phyloP scores from a whole-genome alignment of 345 rosid genomes.

The Salix koriyanagi region DNA sequence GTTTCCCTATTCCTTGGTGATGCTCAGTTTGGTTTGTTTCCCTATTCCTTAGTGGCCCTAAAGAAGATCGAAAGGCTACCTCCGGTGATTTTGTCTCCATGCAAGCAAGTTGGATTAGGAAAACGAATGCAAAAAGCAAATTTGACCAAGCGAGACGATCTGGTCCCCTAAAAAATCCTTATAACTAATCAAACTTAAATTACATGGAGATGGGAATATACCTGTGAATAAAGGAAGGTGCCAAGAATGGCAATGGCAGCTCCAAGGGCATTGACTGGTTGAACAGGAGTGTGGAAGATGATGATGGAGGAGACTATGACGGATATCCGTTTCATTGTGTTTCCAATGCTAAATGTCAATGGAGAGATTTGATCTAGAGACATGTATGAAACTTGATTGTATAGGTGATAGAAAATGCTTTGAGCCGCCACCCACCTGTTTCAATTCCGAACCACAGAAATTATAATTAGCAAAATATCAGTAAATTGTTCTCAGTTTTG shows the following conservation, averaged over 20 bases:
- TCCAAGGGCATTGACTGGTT: constrained; percentile 86
- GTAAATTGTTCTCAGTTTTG: not conserved
- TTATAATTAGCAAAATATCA: not conserved
- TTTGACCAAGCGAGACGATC: not conserved
- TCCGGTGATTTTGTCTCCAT: constrained; percentile 15
- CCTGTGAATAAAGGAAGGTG: constrained; percentile 98
- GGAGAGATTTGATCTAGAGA: constrained; percentile 94
- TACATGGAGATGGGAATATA: constrained; percentile 22
- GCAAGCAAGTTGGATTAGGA: constrained; percentile 17
- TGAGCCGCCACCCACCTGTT: constrained; percentile 95
- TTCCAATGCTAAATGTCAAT: constrained; percentile 91
- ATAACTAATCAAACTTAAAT: not conserved
- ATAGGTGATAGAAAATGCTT: constrained; percentile 95
- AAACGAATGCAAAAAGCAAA: not conserved
- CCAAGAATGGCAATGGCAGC: constrained; percentile 95
- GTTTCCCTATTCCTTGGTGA: too few species aligned
- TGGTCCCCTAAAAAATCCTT: constrained; percentile 9
- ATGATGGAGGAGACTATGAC: constrained; percentile 96
- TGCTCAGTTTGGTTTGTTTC: too few species aligned
- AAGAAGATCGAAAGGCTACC: constrained; percentile 10
- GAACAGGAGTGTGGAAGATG: constrained; percentile 95
- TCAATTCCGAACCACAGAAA: constrained; percentile 20
- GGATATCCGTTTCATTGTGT: constrained; percentile 95
- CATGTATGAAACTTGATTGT: constrained; percentile 98
- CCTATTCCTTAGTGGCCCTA: not conserved